phyloP scores from a whole-genome alignment of 495 filamentous ascomycete species.

The Trichoderma reesei region DNA sequence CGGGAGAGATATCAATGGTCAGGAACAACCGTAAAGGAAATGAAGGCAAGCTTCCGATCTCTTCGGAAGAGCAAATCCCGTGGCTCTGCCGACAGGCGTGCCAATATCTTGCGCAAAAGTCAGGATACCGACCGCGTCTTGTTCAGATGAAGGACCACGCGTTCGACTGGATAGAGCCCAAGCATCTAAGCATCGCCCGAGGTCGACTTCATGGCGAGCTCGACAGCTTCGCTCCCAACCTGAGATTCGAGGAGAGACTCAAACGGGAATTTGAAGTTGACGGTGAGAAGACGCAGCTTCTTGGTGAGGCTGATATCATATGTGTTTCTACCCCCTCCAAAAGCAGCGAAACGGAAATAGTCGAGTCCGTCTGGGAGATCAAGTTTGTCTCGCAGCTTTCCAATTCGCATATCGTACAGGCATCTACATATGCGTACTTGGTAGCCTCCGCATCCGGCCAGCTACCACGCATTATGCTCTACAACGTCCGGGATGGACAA shows the following conservation, averaged over 20 bases:
- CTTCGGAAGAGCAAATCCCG: neutral
- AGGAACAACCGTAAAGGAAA: neutral
- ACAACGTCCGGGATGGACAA: slow-evolving; percentile 14
- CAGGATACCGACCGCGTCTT: slow-evolving; percentile 10
- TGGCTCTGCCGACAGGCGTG: slow-evolving; percentile 11
- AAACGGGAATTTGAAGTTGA: slow-evolving; percentile 4
- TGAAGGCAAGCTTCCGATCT: neutral
- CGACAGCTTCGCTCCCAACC: neutral
- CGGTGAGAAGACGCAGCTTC: slow-evolving; percentile 2
- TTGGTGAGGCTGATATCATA: slow-evolving; percentile 11
- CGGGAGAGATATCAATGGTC: slow-evolving; percentile 8
- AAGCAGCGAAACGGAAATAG: neutral
- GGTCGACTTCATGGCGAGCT: slow-evolving; percentile 7
- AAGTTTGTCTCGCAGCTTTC: slow-evolving; percentile 15
- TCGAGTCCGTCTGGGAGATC: slow-evolving; percentile 14
- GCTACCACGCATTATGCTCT: slow-evolving; percentile 12
- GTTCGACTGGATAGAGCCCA: slow-evolving; percentile 10
- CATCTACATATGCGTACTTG: slow-evolving; percentile 13
- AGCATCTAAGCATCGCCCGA: neutral
- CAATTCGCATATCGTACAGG: slow-evolving; percentile 13
- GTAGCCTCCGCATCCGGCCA: neutral
- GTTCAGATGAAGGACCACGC: slow-evolving; percentile 7
- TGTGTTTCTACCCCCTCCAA: neutral
- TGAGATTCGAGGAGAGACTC: slow-evolving; percentile 1
- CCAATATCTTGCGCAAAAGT: slow-evolving; percentile 6